Percentiles rank a stretch among this genome's conserved stretches.
phyloP scores from a whole-genome alignment of 257 asterid genomes.

The Nicotiana paniculata region DNA sequence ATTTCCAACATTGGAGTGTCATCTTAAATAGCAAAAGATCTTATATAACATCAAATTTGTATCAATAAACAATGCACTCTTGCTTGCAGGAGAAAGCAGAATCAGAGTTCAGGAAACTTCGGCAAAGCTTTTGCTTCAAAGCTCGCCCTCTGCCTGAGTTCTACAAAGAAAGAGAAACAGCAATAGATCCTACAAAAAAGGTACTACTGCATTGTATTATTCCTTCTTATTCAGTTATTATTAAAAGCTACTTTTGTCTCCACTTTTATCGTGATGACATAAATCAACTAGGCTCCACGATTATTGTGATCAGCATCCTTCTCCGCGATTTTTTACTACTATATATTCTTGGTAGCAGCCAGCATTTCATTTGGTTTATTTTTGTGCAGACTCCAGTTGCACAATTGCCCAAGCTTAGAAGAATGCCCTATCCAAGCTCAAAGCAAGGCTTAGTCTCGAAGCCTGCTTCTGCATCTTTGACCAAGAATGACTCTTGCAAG shows the following conservation, averaged over 20 bases:
- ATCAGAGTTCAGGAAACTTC: conserved; percentile 47
- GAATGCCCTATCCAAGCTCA: conserved; percentile 26
- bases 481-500: conserved; percentile 35
- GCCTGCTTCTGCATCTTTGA: conserved; percentile 37
- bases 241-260: background rate
- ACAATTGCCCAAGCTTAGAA: conserved; percentile 38
- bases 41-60: background rate
- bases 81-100: conserved; percentile 77
- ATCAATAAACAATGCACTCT: background rate
- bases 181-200: conserved; percentile 32
- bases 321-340: background rate
- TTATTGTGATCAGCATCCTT: background rate
- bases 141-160: conserved; percentile 72
- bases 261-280: background rate
- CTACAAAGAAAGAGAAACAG: conserved; percentile 51
- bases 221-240: background rate
- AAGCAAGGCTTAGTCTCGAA: conserved; percentile 39
- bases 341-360: background rate
- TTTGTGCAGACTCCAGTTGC: conserved; percentile 36
- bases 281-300: too few relatives aligned
- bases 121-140: conserved; percentile 76
- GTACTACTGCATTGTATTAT: conserved; percentile 14
- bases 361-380: background rate
- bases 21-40: background rate
- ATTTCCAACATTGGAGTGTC: background rate